Base-by-base conservation (phyloP, 345 rosid genomes). In the Gossypium turneri region DNA sequence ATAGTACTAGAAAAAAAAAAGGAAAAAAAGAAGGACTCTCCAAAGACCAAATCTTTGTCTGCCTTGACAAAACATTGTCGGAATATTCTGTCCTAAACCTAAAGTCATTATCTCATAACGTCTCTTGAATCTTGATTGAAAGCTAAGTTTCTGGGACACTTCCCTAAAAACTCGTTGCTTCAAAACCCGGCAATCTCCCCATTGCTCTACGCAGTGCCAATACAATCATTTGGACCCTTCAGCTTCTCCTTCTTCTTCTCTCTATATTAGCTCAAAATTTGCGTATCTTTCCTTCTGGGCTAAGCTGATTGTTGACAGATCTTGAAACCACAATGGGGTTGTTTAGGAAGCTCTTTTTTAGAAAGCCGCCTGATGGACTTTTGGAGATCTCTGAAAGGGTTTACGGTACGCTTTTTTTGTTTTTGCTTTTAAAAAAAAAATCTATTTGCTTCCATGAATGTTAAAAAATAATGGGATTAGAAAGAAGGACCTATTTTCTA, bases 351-450 rank as follows among this genome's bases (percentile, higher is more conserved):
- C 83, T 92, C 64, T 89, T 91, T 83, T 77, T 81, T 34, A 79
- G 87, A 79, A 90, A 88, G 66, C 93, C 94, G 48, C 94, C 97
- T 73, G 91, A 85, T 72, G 92, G 94, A 70, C 90, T 92, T 53
- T 70, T 88, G 77, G 97, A 92, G 89, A 88, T 92, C 84, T 87
- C 94, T 20, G 93, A 92, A 79, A 88, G 94, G 82, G 85, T 90
- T 78, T 88, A 87, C 72, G 97, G 97, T 92, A 90, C 20, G 86
- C 55, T 56, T 79, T 75, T 79, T 75, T 72, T 12, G 6, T 69
- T 69, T 67, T 12, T 16, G 38, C 6, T 44, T 19, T 13, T n/a
- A 1, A 51, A 34, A 34, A 34, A 34, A 34, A 34, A 34, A 5
- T 34, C 41, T 34, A 5, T 34, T 65, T 57, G 80, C 80, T 74